Percentiles rank a stretch among this genome's conserved stretches.
Evolutionary conservation across 2,329 filamentous ascomycete genomes (phyloP).

Genomic region (Trichoderma sp.): DNA sequence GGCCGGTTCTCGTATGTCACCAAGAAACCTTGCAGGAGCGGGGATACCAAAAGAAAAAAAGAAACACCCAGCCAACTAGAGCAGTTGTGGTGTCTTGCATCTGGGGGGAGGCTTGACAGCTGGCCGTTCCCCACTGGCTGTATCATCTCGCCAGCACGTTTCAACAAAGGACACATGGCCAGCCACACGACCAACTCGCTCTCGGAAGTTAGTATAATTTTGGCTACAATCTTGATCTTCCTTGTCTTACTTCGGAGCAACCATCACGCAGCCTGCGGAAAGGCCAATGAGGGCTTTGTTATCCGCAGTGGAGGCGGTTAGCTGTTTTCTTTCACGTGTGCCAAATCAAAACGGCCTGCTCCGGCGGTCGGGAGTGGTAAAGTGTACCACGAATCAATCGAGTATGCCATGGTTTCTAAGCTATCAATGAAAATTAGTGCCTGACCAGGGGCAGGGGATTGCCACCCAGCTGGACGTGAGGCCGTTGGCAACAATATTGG

Average conservation of each 20-base stretch:
- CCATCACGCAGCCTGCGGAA: slow-evolving; percentile 7
- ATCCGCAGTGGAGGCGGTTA: slow-evolving; percentile 4
- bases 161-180: slow-evolving; percentile 38
- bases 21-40: slow-evolving; percentile 16
- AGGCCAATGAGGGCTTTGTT: slow-evolving; percentile 8
- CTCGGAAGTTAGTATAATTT: slow-evolving; percentile 21
- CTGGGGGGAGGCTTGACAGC: slow-evolving; percentile 29
- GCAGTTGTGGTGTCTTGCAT: slow-evolving; percentile 22
- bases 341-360: slow-evolving; percentile 5
- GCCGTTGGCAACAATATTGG: not conserved
- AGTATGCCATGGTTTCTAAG: not conserved
- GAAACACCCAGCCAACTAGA: slow-evolving; percentile 21
- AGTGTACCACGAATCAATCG: not conserved
- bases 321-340: slow-evolving; percentile 12
- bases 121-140: slow-evolving; percentile 33
- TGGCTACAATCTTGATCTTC: slow-evolving; percentile 17
- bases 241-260: slow-evolving; percentile 23
- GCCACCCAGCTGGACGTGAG: not conserved
- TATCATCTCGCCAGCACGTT: slow-evolving; percentile 32
- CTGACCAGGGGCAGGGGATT: not conserved
- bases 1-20: slow-evolving; percentile 13
- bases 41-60: not conserved
- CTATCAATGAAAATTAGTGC: not conserved
- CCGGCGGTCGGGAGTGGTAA: slow-evolving; percentile 12
- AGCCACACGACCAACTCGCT: slow-evolving; percentile 30